Evolutionary conservation across 177 flowering plant genomes (phyloP), one percentile per base, ranked within the genome.

Genomic region (Vitis hybrid): DNA sequence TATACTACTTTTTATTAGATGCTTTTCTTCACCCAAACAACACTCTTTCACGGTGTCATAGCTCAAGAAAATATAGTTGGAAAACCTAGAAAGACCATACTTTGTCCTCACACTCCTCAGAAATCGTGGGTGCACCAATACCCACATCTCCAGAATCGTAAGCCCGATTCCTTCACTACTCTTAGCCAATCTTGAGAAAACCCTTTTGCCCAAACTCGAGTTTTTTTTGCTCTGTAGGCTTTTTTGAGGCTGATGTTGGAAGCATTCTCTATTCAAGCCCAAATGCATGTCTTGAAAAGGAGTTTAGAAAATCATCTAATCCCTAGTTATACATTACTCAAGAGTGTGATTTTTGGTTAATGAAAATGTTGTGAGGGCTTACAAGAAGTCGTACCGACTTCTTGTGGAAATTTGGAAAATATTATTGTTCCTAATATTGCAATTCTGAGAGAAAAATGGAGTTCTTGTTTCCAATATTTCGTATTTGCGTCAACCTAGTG

Each of bases 81-180:
- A 69, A 31, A 22, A 59, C 52, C 67, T 64, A 7, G 52, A 69
- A 1, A 53, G 55, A 53, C 67, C 76, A 15, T 67, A 76, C 16
- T 48, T 31, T 0, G 75, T 76, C 6, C 14, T 76, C 1, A 20
- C 29, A 19, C 58, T 76, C 16, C 18, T 72, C 4, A 60, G 33
- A 49, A 51, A 60, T 45, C 57, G 64, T 61, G 79, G 76, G 10
- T 65, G 72, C 67, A 51, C 72, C 31, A 60, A 51, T 16, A 61
- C 73, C 75, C 76, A 76, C 55, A 66, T 72, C 55, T 64, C 73
- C 2, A 65, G n/a, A 2, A 13, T 69, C 2, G 20, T 72, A 22
- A 69, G 45, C 26, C 55, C 2, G 10, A 48, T 53, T 2, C 76
- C 79, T 1, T 0, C 0, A 0, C 11, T 72, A 3, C 73, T 76